Percentiles rank a stretch among this genome's conserved stretches.
phyloP scores from a whole-genome alignment of 495 filamentous ascomycete species.

The Hyaloscypha bicolor region DNA sequence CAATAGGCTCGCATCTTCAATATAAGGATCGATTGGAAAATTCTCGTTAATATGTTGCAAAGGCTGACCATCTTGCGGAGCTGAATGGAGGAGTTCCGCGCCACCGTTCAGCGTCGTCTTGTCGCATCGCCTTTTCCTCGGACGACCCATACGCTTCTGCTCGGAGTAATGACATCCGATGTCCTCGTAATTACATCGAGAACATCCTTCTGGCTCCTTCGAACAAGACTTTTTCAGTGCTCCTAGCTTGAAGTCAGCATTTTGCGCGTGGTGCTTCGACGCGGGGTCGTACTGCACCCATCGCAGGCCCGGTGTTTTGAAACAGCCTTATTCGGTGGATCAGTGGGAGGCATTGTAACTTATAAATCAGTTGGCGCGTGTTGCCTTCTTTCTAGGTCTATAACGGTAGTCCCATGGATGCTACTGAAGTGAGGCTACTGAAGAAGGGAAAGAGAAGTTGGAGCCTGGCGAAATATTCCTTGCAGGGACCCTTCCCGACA shows the following conservation, averaged over 20 bases:
- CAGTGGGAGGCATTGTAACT: background rate
- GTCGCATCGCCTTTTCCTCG: background rate
- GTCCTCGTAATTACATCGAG: background rate
- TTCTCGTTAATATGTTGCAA: background rate
- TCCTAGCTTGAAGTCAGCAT: background rate
- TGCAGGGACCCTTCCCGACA: background rate
- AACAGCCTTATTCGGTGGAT: background rate
- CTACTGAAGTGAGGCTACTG: background rate
- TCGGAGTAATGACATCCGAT: background rate
- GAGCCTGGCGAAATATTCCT: background rate
- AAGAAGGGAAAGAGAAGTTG: background rate
- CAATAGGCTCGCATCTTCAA: background rate
- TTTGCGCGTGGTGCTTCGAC: background rate
- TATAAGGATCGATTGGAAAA: background rate
- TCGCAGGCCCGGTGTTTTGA: background rate
- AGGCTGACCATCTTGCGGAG: background rate
- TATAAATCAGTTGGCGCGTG: background rate
- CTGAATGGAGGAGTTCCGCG: background rate
- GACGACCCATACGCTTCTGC: background rate
- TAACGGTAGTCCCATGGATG: background rate
- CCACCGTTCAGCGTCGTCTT: background rate
- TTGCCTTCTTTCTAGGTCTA: background rate
- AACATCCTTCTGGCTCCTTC: background rate
- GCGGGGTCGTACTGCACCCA: conserved; percentile 2
- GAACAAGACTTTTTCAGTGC: background rate